These are phyloP conservation scores for Rutstroemia sp. DNA, from an alignment of 2,329 filamentous ascomycete species.

Conservation along the genomic window DNA sequence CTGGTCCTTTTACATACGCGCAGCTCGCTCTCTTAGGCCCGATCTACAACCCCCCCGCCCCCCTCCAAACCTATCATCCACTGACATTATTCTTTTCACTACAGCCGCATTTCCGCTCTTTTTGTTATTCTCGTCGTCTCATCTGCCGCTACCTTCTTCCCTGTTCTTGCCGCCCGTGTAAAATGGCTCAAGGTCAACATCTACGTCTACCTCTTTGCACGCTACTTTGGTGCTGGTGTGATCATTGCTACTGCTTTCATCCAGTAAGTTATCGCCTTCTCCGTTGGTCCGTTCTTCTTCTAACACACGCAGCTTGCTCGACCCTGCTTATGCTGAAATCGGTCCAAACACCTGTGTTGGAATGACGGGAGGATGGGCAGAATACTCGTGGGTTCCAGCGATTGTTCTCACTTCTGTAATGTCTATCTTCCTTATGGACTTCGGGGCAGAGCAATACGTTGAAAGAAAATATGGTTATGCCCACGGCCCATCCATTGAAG, in stretches of 20 bases:
- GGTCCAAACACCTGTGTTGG: conserved; percentile 43
- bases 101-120: conserved; percentile 56
- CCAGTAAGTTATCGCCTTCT: conserved; percentile 46
- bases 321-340: conserved; percentile 37
- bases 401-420: conserved; percentile 52
- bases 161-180: conserved; percentile 56
- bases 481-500: conserved; percentile 21
- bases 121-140: conserved; percentile 68
- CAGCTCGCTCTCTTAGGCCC: not conserved
- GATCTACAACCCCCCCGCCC: not conserved
- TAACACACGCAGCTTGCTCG: conserved; percentile 34
- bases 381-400: conserved; percentile 25
- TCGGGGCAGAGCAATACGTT: conserved; percentile 48
- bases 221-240: conserved; percentile 69
- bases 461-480: conserved; percentile 25
- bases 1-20: not conserved
- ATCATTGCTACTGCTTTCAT: conserved; percentile 75
- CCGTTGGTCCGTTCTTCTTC: not conserved
- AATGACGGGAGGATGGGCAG: conserved; percentile 40
- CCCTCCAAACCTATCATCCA: not conserved
- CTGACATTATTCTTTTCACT: not conserved
- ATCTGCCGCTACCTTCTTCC: conserved; percentile 54
- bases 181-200: conserved; percentile 48
- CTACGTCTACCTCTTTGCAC: conserved; percentile 57
- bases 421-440: conserved; percentile 47